Base-by-base conservation (phyloP, 371 early-diverging fungal species). In the Mortierella sp. region DNA sequence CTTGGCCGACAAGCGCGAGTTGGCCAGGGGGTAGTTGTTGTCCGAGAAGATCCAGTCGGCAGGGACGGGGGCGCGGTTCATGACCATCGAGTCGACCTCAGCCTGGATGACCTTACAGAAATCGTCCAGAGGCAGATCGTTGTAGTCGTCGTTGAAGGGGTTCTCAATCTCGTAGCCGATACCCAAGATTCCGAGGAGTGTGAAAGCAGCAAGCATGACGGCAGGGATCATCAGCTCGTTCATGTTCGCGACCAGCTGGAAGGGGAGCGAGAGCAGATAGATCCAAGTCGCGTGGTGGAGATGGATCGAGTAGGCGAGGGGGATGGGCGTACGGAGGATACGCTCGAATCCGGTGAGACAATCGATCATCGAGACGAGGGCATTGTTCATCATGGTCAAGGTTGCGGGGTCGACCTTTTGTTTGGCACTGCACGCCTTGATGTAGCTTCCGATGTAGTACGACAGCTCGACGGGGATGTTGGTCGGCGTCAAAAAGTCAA, bases 301-400 rank as follows among this genome's bases (percentile, higher is more conserved):
- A 85, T 96, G 97, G 71, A 95, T 92, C 29, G 90, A 87, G 76
- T 96, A 96, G 13, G 96, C 96, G 63, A 93, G 71, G 8, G 97
- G 97, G 74, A 96, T 94, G 10, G 97, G 97, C 14, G 94, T 92
- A 40, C 89, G 88, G 39, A 93, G 78, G 72, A 96, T 94, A 40
- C 97, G 89, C 85, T 96, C 95, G 73, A 94, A 94, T 5, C 87
- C 86, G 26, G 88, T 87, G 11, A 89, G 68, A 39, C 88, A 89
- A 53, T 88, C 88, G 39, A 85, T 68, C 73, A 89, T 47, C 31
- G 72, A 65, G 71, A 82, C 87, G 11, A 89, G 29, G 24, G 77
- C 66, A 29, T 74, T 80, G 68, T 80, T 76, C 69, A 87, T 69
- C 68, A 80, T 67, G 19, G 84, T 87, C 66, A 79, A 41, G 39